Evolutionary conservation across 371 early-diverging fungal species (phyloP), one percentile per base, ranked within the genome.

Genomic region (Nematocida ausubeli): DNA sequence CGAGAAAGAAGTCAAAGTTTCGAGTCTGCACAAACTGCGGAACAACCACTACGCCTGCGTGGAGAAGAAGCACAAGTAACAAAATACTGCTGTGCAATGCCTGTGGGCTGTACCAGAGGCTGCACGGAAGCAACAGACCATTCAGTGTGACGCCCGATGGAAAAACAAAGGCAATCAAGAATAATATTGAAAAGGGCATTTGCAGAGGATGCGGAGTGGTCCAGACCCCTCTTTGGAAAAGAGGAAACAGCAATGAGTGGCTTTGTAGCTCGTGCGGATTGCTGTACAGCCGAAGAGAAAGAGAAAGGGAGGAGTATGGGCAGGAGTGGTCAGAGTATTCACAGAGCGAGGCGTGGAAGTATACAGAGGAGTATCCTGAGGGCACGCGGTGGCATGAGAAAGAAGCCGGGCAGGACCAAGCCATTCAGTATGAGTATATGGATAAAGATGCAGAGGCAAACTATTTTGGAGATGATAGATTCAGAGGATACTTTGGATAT

Each of bases 11-110:
- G 75, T 55, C 82, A 4, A 85, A 84, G 63, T 72, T 84, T 44
- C 72, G 87, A 81, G 64, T 85, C 34, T 93, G 93, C 83, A 88
- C 89, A 35, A 92, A 92, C 81, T 92, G 92, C 80, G 82, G 88
- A 5, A 90, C 92, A 0, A 90, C 89, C 2, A 89, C 89, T 0
- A 93, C 93, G 0, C 93, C 94, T 0, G 85, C 92, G 24, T 95
- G 97, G 92, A 85, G 95, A 26, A 85, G 92, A 69, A 90, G 90
- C 67, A 89, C 88, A 55, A 85, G 87, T 14, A 91, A 91, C 35
- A 89, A 90, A 56, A 88, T 88, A 24, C 88, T 91, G 3, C 87
- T 92, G 34, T 92, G 92, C 82, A 92, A 92, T 83, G 92, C 91
- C 0, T 92, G 92, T 81, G 92, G 92, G 22, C 86, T 92, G 5